Evolutionary conservation across 805 yeast genomes (phyloP).

Genomic region (Grigorovia yakushimaensis): DNA sequence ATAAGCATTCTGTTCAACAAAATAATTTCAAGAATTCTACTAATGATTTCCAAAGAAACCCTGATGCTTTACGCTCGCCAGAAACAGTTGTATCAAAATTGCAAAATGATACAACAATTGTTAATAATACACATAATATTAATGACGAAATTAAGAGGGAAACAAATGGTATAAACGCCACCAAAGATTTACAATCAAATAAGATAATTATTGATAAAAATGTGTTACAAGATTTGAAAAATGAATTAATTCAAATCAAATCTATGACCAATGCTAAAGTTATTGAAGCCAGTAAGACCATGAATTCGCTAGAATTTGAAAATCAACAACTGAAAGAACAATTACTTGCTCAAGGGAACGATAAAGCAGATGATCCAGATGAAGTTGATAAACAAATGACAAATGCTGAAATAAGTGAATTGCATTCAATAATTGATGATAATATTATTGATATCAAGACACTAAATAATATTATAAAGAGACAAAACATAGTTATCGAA

Average conservation of each 20-base stretch:
- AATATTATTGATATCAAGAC: constrained; percentile 43
- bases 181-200: background rate
- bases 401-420: constrained; percentile 33
- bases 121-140: background rate
- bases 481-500: constrained; percentile 40
- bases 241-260: constrained; percentile 32
- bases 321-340: constrained; percentile 16
- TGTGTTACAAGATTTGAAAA: constrained; percentile 26
- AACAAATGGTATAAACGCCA: background rate
- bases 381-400: constrained; percentile 38
- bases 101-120: background rate
- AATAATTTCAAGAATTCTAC: background rate
- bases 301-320: constrained; percentile 38
- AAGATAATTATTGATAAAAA: constrained; percentile 11
- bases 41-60: background rate
- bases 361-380: constrained; percentile 24
- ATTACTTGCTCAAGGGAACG: background rate
- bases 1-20: background rate
- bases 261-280: constrained; percentile 42
- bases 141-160: background rate
- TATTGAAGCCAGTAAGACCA: constrained; percentile 45
- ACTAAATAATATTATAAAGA: constrained; percentile 44
- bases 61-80: background rate
- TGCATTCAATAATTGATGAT: constrained; percentile 44
- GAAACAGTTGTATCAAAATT: background rate